Conservation (phyloP, 2,329 filamentous ascomycete species). For the Colletotrichum lupini region DNA sequence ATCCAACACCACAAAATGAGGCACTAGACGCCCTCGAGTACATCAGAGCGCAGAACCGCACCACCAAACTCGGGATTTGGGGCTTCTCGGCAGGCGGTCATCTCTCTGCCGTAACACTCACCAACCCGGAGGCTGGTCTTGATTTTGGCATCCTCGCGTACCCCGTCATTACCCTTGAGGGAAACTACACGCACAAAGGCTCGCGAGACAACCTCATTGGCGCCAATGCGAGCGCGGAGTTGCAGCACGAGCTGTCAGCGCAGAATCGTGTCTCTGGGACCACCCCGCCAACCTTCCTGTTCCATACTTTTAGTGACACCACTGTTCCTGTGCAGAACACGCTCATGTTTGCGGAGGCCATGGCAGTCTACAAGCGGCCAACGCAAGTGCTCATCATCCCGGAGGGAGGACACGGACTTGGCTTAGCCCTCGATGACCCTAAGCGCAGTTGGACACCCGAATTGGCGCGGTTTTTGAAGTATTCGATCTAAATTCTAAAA, state of each 20-base stretch:
- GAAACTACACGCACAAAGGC: constrained; percentile 32
- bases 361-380: constrained; percentile 38
- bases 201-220: constrained; percentile 39
- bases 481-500: constrained; percentile 28
- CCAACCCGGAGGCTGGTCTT: constrained; percentile 34
- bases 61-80: constrained; percentile 39
- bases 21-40: constrained; percentile 36
- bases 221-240: constrained; percentile 32
- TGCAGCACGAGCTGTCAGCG: constrained; percentile 38
- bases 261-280: constrained; percentile 39
- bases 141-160: constrained; percentile 40
- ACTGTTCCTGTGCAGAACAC: constrained; percentile 42
- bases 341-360: constrained; percentile 41
- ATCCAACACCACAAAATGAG: constrained; percentile 35
- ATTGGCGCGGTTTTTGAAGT: constrained; percentile 42
- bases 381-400: constrained; percentile 43
- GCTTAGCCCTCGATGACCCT: constrained; percentile 40
- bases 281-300: constrained; percentile 49
- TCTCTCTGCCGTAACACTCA: constrained; percentile 38
- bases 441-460: constrained; percentile 41
- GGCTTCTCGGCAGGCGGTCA: constrained; percentile 41
- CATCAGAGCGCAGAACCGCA: constrained; percentile 35
- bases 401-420: constrained; percentile 43
- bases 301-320: constrained; percentile 44
- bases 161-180: constrained; percentile 39